Evolutionary conservation across 1,284 basidiomycete species (phyloP).

Genomic region (Moesziomyces parantarcticus): DNA sequence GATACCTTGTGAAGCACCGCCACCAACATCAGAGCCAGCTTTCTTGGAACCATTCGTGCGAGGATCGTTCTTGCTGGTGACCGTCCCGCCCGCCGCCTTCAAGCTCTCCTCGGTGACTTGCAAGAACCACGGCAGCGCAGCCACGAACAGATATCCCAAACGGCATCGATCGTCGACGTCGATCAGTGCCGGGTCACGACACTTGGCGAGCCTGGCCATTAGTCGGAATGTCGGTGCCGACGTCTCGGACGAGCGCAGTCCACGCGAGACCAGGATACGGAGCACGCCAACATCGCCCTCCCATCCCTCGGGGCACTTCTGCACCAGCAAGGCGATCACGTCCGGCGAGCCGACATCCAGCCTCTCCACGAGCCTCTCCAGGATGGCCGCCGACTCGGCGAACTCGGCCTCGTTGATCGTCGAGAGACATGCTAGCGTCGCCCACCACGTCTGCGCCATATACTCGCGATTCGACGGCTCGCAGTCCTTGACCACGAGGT

Average conservation of each 20-base stretch:
- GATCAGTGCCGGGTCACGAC: conserved; percentile 77
- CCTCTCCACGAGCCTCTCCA: conserved; percentile 78
- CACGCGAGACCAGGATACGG: conserved; percentile 81
- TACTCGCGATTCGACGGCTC: conserved; percentile 74
- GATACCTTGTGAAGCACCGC: background rate
- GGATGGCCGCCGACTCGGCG: conserved; percentile 75
- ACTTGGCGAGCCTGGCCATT: conserved; percentile 76
- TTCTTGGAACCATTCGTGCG: conserved; percentile 18
- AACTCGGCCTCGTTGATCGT: conserved; percentile 88
- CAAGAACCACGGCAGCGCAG: conserved; percentile 88
- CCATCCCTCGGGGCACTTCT: conserved; percentile 81
- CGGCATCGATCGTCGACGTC: conserved; percentile 76
- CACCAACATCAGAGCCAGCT: conserved; percentile 6
- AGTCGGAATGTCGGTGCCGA: conserved; percentile 77
- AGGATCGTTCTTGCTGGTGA: conserved; percentile 32
- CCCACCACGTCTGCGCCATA: conserved; percentile 89
- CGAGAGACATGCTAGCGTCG: conserved; percentile 80
- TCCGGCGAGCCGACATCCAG: conserved; percentile 79
- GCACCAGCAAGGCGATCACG: conserved; percentile 75
- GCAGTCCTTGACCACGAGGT: conserved; percentile 74
- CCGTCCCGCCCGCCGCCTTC: conserved; percentile 19
- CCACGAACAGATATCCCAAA: conserved; percentile 83
- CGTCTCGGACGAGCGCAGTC: conserved; percentile 82
- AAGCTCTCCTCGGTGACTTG: conserved; percentile 75
- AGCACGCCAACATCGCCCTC: conserved; percentile 74